phyloP scores from a whole-genome alignment of 2,329 filamentous ascomycete genomes.

The Fusarium cicatricum region DNA sequence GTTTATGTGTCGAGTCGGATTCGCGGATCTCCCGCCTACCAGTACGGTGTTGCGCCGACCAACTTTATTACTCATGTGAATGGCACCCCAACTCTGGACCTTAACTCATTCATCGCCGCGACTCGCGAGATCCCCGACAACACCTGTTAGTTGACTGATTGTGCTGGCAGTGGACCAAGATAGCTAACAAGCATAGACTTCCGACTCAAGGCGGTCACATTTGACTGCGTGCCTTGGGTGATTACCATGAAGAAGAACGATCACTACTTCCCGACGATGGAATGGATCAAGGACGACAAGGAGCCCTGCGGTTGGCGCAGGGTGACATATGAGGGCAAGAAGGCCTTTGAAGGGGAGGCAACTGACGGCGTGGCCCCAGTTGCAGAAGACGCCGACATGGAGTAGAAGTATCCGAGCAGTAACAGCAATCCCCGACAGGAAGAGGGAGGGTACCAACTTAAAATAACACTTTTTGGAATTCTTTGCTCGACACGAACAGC shows the following conservation, averaged over 20 bases:
- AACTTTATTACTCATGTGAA: conserved; percentile 99
- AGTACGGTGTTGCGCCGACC: conserved; percentile 91
- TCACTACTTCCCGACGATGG: conserved; percentile 84
- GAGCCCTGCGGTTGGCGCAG: conserved; percentile 70
- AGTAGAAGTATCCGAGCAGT: conserved; percentile 39
- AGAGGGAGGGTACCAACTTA: conserved; percentile 28
- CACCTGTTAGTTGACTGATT: conserved; percentile 69
- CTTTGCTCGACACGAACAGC: conserved; percentile 8
- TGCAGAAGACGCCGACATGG: conserved; percentile 55
- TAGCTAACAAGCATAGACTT: conserved; percentile 69
- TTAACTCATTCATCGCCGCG: conserved; percentile 81
- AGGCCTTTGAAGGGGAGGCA: conserved; percentile 62
- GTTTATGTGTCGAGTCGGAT: conserved; percentile 93
- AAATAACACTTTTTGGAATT: conserved; percentile 5
- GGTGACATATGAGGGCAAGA: conserved; percentile 67
- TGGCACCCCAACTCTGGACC: conserved; percentile 81
- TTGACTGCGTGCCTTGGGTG: conserved; percentile 99
- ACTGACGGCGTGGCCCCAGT: conserved; percentile 56
- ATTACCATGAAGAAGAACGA: conserved; percentile 99
- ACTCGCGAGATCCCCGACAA: conserved; percentile 93
- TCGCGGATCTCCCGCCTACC: conserved; percentile 83
- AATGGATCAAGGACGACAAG: conserved; percentile 70
- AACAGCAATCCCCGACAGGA: background rate
- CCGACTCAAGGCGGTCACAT: conserved; percentile 95
- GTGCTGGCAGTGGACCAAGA: background rate